phyloP scores from a whole-genome alignment of 169 alveolate genomes.

The Plasmodium vivax region DNA sequence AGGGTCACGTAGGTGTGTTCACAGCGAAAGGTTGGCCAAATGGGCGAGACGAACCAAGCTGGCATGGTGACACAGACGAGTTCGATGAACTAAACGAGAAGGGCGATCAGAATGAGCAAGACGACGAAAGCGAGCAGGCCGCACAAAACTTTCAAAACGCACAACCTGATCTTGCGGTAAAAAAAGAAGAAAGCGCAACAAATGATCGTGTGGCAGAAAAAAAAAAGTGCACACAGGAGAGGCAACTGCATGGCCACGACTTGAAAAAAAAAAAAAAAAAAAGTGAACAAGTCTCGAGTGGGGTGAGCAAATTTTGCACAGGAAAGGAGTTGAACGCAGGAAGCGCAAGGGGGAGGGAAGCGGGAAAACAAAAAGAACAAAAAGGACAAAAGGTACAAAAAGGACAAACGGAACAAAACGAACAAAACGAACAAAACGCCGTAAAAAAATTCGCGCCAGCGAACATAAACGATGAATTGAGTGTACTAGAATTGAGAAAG shows the following conservation, averaged over 20 bases:
- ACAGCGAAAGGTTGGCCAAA: neutral
- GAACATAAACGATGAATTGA: slow-evolving; percentile 34
- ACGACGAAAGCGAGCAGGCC: neutral
- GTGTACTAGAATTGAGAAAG: slow-evolving; percentile 10
- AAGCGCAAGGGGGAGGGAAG: neutral
- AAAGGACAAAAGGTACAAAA: neutral
- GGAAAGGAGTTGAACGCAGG: neutral
- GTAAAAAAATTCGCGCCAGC: neutral
- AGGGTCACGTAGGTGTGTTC: neutral
- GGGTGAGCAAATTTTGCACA: neutral
- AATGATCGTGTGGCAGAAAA: slow-evolving; percentile 7
- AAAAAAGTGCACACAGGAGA: neutral
- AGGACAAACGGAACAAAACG: neutral
- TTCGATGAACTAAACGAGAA: neutral
- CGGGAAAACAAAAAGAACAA: neutral
- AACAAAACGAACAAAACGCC: neutral
- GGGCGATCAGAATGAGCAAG: neutral
- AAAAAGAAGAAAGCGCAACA: slow-evolving; percentile 1
- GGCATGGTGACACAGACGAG: neutral
- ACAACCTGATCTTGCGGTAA: neutral
- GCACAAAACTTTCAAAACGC: neutral
- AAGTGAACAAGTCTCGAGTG: neutral
- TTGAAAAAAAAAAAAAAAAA: slow-evolving; percentile 24
- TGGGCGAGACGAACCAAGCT: neutral
- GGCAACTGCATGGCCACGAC: neutral